Base-by-base conservation (phyloP, 2,329 filamentous ascomycete species). In the Epichloe brachyelytri region DNA sequence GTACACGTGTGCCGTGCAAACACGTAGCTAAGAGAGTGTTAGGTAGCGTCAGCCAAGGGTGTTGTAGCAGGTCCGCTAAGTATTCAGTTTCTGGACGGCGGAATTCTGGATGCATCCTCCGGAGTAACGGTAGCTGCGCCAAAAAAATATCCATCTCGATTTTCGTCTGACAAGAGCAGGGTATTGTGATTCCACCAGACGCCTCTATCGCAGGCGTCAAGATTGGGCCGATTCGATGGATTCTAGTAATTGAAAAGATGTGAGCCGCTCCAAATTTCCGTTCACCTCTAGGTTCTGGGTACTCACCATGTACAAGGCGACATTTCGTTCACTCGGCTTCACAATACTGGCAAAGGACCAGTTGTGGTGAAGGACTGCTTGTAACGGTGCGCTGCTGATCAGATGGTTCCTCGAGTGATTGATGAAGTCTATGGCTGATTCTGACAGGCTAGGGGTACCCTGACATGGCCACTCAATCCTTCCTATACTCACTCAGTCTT, bases 171-270 rank as follows among this genome's bases (percentile, higher is more conserved):
- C 43, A 39, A 26, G 14, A 4, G 1, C 41, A 85, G 77, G 83
- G 84, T 1, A 67, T 76, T 5, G 67, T 83, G 0, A 71, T 91
- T 8, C 85, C 85, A 0, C 68, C 69, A 6, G 57, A 73, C 2
- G 69, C 67, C 47, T 71, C 74, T 0, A 70, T 83, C 12, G 65
- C 72, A 0, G 61, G 61, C 2, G 58, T 86, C 1, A 65, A 79
- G 39, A 63, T 83, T n/a, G 62, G 63, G 0, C 53, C 59, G 1
- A 65, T 76, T 2, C 69, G 70, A 50, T 89, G 83, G 85, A 69
- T 90, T 43, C 67, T 91, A 0, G 76, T 91, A 0, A 76, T 91
- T 48, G 87, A 93, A 62, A 93, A 66, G 87, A 93, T 71, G 85
- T 80, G 56, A 52, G 64, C 51, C 12, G 3, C 10, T 6, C 19